A percentile compares a stretch with the other conserved stretches of the same genome.
These are phyloP conservation scores for Polygonum aviculare DNA, from an alignment of 148 eudicot species.

Conservation along the genomic window DNA sequence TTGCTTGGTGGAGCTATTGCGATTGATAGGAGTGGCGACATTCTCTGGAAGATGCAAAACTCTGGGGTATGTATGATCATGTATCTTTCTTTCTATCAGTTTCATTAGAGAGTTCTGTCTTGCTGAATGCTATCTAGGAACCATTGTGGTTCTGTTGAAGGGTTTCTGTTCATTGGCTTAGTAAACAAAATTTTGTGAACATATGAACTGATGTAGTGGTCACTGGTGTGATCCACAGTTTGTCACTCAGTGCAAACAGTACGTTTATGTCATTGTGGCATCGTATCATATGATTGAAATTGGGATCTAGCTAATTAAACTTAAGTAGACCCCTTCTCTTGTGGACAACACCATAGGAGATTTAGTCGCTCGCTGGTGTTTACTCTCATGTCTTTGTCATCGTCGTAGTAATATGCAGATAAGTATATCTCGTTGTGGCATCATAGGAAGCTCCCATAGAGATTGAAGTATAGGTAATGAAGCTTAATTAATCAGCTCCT, in stretches of 20 bases:
- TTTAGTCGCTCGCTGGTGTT: not conserved
- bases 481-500: not conserved
- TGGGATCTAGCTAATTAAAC: too few species aligned
- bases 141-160: not conserved
- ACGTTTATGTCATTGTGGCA: too few species aligned
- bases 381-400: not conserved
- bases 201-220: not conserved
- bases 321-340: too few species aligned
- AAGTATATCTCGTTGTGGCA: not conserved
- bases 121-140: not conserved
- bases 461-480: not conserved
- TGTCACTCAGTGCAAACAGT: too few species aligned
- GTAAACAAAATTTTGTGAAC: not conserved
- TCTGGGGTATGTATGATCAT: constrained; percentile 35
- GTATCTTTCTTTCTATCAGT: not conserved
- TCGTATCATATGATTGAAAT: too few species aligned
- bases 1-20: constrained; percentile 42
- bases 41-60: constrained; percentile 49
- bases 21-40: constrained; percentile 34
- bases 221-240: not conserved
- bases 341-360: too few species aligned
- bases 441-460: not conserved
- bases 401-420: not conserved
- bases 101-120: not conserved
- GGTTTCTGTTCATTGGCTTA: not conserved